Base-by-base conservation (phyloP, 1,139 yeast species). In the Zygotorulaspora mrakii region DNA sequence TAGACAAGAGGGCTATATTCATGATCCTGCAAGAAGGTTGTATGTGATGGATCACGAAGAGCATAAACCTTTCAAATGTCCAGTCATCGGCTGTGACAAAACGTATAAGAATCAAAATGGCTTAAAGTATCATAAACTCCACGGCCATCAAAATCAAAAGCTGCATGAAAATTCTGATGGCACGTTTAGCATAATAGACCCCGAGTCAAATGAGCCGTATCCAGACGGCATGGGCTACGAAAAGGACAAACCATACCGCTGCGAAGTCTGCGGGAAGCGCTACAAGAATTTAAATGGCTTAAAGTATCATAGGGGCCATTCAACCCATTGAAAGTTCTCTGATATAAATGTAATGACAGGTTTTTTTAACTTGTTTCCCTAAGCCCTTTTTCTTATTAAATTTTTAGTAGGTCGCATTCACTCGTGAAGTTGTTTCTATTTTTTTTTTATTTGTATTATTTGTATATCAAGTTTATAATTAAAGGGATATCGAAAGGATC, bases 31-130 rank as follows among this genome's bases (percentile, higher is more conserved):
- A 1, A 77, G 97, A 50, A 94, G 89, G 57, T 68, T 91, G 45
- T 89, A 89, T 60, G 95, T 88, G 31, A 81, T 86, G 73, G 96
- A 89, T 64, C 82, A 82, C 50, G 91, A 85, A 46, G 96, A 88
- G 55, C 87, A 87, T 61, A 83, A 91, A 64, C 98, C 99, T 16
- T 91, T 84, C 70, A 88, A 84, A 63, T 91, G 99, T 68, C 98
- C 97, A 0, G 98, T 91, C 29, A 85, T 88, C 58, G 98, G 98
- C 5, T 91, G 99, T 66, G 97, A 89, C 56, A 91, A 91, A 70
- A 89, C 94, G 25, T 91, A 91, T 67, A 91, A 91, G 70, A 91
- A 91, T 65, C 98, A 91, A 67, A 91, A 91, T 61, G 99, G 99
- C 10, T 73, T 91, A 59, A 91, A 91, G 64, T 91, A 91, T 66